Percentiles rank a stretch among this genome's conserved stretches.
phyloP scores from a whole-genome alignment of 768 basidiomycete genomes.

The Melanogaster broomeanus region DNA sequence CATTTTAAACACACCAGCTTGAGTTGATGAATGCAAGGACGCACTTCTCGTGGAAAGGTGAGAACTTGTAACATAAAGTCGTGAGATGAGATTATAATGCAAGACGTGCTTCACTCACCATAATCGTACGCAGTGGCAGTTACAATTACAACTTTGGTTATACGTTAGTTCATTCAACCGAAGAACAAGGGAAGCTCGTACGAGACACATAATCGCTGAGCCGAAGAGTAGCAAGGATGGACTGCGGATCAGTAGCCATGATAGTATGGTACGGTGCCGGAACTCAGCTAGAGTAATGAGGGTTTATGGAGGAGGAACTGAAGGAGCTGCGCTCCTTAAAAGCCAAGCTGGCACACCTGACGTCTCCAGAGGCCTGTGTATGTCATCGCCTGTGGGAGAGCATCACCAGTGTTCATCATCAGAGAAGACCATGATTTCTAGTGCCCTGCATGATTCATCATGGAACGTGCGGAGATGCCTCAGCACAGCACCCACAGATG shows the following conservation, averaged over 20 bases:
- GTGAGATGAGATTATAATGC: neutral
- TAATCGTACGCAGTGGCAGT: slow-evolving; percentile 15
- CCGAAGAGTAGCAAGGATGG: neutral
- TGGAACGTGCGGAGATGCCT: too few species aligned
- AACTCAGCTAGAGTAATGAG: too few species aligned
- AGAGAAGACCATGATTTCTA: too few species aligned
- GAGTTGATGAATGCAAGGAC: neutral
- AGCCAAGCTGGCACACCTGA: too few species aligned
- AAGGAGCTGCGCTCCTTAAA: too few species aligned
- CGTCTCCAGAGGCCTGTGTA: too few species aligned
- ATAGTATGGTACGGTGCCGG: too few species aligned
- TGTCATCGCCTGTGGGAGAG: too few species aligned
- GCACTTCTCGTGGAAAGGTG: slow-evolving; percentile 14
- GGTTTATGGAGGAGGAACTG: too few species aligned
- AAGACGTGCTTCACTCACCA: neutral
- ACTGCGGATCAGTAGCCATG: slow-evolving; percentile 1
- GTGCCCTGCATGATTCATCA: too few species aligned
- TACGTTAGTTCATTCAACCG: neutral
- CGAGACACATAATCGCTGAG: neutral
- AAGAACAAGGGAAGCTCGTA: neutral
- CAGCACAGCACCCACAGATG: too few species aligned
- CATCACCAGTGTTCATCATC: too few species aligned
- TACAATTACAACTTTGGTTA: slow-evolving; percentile 3
- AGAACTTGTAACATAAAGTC: slow-evolving; percentile 4
- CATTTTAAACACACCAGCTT: neutral